Evolutionary conservation across 2,329 filamentous ascomycete species (phyloP).

Genomic region (Pseudogymnoascus sp.): DNA sequence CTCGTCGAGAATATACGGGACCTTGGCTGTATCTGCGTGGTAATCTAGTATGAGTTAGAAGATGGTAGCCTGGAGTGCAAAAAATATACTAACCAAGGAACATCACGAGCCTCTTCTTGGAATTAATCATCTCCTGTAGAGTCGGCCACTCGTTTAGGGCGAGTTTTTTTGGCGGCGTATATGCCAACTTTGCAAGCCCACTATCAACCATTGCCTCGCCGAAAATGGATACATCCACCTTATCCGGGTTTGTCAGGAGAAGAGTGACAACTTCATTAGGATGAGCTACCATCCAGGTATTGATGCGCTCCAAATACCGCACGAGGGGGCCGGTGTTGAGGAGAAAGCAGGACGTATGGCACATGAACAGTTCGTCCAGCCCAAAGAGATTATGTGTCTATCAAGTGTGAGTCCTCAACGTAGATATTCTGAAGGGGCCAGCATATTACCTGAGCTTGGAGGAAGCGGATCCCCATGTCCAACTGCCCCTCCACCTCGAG

Average conservation of each 20-base stretch:
- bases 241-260: slow-evolving; percentile 55
- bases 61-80: not conserved
- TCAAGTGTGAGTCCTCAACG: slow-evolving; percentile 33
- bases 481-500: slow-evolving; percentile 51
- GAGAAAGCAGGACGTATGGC: slow-evolving; percentile 55
- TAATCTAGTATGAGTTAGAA: slow-evolving; percentile 45
- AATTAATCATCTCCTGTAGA: slow-evolving; percentile 54
- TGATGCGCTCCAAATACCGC: slow-evolving; percentile 48
- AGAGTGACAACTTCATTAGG: slow-evolving; percentile 54
- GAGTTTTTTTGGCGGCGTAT: slow-evolving; percentile 25
- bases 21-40: slow-evolving; percentile 37
- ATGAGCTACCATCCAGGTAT: slow-evolving; percentile 51
- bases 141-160: slow-evolving; percentile 58
- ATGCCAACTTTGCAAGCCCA: slow-evolving; percentile 22
- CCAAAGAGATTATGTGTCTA: not conserved
- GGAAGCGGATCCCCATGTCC: slow-evolving; percentile 52
- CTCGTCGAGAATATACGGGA: slow-evolving; percentile 57
- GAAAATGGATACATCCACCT: slow-evolving; percentile 46
- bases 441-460: slow-evolving; percentile 51
- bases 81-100: slow-evolving; percentile 51
- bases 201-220: slow-evolving; percentile 26
- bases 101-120: slow-evolving; percentile 55
- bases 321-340: slow-evolving; percentile 51
- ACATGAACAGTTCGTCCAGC: slow-evolving; percentile 32
- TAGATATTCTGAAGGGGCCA: slow-evolving; percentile 40